Evolutionary conservation across 129 eudicot species (phyloP).

Genomic region (Pseudognaphalium luteoalbum): DNA sequence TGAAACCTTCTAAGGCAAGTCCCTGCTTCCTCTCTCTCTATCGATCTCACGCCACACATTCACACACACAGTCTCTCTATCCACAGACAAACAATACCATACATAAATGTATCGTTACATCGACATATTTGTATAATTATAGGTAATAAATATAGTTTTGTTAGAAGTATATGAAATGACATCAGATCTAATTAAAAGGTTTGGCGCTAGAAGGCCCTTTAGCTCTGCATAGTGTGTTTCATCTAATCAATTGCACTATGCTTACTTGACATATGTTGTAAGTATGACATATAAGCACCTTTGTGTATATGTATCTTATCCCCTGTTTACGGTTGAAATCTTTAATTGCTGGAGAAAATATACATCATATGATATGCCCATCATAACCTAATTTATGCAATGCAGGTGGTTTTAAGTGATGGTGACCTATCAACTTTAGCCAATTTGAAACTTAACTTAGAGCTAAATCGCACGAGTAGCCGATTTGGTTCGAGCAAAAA

Average conservation of each 20-base stretch:
- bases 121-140: background rate
- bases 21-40: slow-evolving; percentile 9
- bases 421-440: slow-evolving; percentile 86
- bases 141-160: background rate
- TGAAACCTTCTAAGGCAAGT: slow-evolving; percentile 69
- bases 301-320: background rate
- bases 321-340: background rate
- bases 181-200: background rate
- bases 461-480: slow-evolving; percentile 46
- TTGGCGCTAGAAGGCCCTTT: background rate
- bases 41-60: background rate
- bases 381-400: slow-evolving; percentile 15
- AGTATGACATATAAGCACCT: background rate
- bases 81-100: background rate
- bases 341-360: background rate
- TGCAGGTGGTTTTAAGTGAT: slow-evolving; percentile 83
- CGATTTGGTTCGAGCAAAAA: slow-evolving; percentile 29
- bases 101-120: background rate
- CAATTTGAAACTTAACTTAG: slow-evolving; percentile 76
- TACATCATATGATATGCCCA: background rate
- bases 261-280: background rate
- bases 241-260: background rate
- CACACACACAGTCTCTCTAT: background rate
- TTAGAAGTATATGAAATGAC: background rate
- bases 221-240: background rate